These are phyloP conservation scores for Leccinum barrowsii DNA, from an alignment of 768 basidiomycete genomes.

Conservation along the genomic window DNA sequence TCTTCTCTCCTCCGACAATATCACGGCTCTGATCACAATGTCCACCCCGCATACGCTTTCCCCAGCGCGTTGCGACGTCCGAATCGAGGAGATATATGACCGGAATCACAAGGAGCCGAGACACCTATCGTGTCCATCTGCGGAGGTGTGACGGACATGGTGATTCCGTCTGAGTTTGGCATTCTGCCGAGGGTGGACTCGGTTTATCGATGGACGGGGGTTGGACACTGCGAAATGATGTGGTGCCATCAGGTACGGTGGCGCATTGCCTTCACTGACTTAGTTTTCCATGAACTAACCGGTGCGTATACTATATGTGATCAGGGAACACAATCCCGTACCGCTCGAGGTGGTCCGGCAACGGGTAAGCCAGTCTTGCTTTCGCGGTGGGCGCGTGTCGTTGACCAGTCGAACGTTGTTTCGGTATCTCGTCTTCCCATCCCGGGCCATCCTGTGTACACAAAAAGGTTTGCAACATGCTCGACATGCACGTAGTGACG, in stretches of 20 bases:
- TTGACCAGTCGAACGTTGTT: too few species aligned
- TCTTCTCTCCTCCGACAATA: constrained; percentile 60
- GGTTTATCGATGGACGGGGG: constrained; percentile 63
- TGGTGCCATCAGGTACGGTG: constrained; percentile 99
- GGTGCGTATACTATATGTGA: too few species aligned
- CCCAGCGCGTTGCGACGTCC: constrained; percentile 81
- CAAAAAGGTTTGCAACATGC: too few species aligned
- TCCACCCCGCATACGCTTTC: constrained; percentile 88
- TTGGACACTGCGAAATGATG: constrained; percentile 94
- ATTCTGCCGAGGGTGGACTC: constrained; percentile 42
- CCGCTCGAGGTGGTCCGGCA: too few species aligned
- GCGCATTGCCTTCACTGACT: constrained; percentile 53
- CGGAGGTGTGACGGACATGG: constrained; percentile 87
- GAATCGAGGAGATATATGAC: constrained; percentile 70
- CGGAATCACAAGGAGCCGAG: constrained; percentile 40
- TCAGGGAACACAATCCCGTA: too few species aligned
- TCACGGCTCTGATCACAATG: constrained; percentile 88
- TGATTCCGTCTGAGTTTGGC: constrained; percentile 90
- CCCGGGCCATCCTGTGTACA: too few species aligned
- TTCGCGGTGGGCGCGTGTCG: too few species aligned
- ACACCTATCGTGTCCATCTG: constrained; percentile 84
- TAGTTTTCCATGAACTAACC: too few species aligned
- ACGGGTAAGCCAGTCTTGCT: too few species aligned
- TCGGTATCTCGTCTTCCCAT: too few species aligned
- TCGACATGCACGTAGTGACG: too few species aligned